These are phyloP conservation scores for Xerocomus minutiporus DNA, from an alignment of 1,284 basidiomycete species.

Conservation along the genomic window DNA sequence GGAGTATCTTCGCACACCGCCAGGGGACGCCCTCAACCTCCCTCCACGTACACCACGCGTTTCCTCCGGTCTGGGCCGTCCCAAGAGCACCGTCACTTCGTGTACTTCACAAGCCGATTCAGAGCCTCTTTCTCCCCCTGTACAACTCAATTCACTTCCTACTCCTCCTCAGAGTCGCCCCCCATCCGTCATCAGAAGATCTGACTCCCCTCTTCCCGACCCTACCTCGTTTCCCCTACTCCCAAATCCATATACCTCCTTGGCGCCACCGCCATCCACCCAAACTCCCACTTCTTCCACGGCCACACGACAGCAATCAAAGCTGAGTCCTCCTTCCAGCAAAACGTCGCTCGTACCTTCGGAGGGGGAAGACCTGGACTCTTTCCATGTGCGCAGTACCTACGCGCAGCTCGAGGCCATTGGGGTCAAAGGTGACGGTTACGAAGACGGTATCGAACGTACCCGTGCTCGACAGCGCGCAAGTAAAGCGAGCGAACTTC, in stretches of 20 bases:
- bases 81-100: slow-evolving; percentile 29
- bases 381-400: slow-evolving; percentile 82
- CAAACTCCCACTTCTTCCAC: slow-evolving; percentile 34
- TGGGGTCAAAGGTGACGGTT: slow-evolving; percentile 89
- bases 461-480: slow-evolving; percentile 78
- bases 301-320: slow-evolving; percentile 36
- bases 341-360: slow-evolving; percentile 60
- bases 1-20: slow-evolving; percentile 9
- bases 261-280: slow-evolving; percentile 21
- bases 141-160: slow-evolving; percentile 22
- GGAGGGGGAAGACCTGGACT: slow-evolving; percentile 78
- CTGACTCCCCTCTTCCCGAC: slow-evolving; percentile 27
- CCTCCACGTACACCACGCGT: slow-evolving; percentile 29
- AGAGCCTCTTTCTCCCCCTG: slow-evolving; percentile 17
- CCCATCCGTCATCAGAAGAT: slow-evolving; percentile 19
- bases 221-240: slow-evolving; percentile 7
- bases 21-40: slow-evolving; percentile 17
- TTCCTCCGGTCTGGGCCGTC: slow-evolving; percentile 15
- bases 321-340: slow-evolving; percentile 40
- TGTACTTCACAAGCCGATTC: slow-evolving; percentile 24
- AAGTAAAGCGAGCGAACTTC: slow-evolving; percentile 55
- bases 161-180: slow-evolving; percentile 34
- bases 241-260: slow-evolving; percentile 13
- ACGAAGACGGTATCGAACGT: slow-evolving; percentile 85
- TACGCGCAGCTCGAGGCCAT: slow-evolving; percentile 81